Conservation (phyloP, 2,329 filamentous ascomycete genomes). For the Apiospora rasikravindrae region DNA sequence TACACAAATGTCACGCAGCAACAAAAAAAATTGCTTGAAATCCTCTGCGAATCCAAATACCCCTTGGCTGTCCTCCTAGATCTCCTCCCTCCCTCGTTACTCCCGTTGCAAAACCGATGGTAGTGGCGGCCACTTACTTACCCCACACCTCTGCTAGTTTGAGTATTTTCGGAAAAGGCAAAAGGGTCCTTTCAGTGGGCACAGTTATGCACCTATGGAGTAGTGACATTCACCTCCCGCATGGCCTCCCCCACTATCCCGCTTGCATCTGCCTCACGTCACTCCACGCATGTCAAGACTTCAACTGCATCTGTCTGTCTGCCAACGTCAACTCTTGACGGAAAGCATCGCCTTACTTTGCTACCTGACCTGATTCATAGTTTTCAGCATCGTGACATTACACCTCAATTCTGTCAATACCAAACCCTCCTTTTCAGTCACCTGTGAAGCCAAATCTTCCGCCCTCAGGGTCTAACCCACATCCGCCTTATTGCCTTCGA, state of each 20-base stretch:
- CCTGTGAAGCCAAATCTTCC: not conserved
- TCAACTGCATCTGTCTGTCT: not conserved
- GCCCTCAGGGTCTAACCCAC: not conserved
- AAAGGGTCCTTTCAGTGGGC: not conserved
- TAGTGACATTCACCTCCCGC: constrained; percentile 9
- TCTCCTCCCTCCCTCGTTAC: not conserved
- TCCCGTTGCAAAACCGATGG: not conserved
- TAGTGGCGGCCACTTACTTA: constrained; percentile 3
- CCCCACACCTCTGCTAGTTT: constrained; percentile 4
- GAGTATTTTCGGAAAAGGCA: constrained; percentile 7
- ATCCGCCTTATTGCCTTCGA: not conserved
- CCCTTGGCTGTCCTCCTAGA: not conserved
- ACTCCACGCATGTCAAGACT: not conserved
- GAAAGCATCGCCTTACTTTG: not conserved
- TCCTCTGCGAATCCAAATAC: not conserved
- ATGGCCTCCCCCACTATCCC: not conserved
- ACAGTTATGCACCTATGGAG: constrained; percentile 7
- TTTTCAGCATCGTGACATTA: not conserved
- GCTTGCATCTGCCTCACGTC: not conserved
- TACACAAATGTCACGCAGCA: not conserved
- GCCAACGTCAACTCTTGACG: not conserved
- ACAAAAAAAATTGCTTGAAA: not conserved
- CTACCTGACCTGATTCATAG: constrained; percentile 12
- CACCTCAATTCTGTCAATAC: not conserved
- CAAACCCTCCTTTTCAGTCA: not conserved